Conservation (phyloP, 164 flowering plant species). For the Protea cynaroides region DNA sequence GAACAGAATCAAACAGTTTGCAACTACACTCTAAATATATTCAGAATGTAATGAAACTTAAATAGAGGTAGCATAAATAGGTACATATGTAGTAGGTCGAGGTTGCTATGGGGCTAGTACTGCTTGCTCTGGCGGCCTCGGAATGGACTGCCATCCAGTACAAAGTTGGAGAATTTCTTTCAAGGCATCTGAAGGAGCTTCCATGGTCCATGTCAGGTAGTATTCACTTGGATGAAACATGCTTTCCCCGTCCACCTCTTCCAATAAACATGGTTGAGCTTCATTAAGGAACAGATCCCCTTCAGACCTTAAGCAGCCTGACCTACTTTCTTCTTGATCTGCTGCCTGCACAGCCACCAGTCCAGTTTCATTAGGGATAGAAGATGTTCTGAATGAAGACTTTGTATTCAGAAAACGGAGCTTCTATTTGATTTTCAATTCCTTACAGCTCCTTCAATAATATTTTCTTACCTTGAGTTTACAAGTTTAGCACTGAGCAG, state of each 20-base stretch:
- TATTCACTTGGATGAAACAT: conserved; percentile 30
- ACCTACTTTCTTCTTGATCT: conserved; percentile 24
- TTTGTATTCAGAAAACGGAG: too few relatives aligned
- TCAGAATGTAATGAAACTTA: too few relatives aligned
- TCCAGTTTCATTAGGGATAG: neutral
- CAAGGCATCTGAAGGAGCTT: conserved; percentile 29
- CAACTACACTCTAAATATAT: too few relatives aligned
- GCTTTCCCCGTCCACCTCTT: conserved; percentile 8
- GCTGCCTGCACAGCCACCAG: conserved; percentile 24
- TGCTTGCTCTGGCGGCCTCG: conserved; percentile 19
- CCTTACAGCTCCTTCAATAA: too few relatives aligned
- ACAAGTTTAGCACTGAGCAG: too few relatives aligned
- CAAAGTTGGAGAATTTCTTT: conserved; percentile 24
- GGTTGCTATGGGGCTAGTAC: neutral
- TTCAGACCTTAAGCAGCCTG: conserved; percentile 35
- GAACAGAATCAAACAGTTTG: too few relatives aligned
- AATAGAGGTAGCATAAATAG: neutral
- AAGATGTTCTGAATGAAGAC: neutral
- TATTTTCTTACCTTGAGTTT: too few relatives aligned
- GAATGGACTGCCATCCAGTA: conserved; percentile 36
- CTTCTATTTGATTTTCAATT: too few relatives aligned
- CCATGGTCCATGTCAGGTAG: conserved; percentile 32
- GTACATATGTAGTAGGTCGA: neutral
- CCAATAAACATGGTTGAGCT: conserved; percentile 19
- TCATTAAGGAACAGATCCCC: conserved; percentile 34